These are phyloP conservation scores for Flaveria bidentis DNA, from an alignment of 129 eudicot genomes.

Conservation along the genomic window DNA sequence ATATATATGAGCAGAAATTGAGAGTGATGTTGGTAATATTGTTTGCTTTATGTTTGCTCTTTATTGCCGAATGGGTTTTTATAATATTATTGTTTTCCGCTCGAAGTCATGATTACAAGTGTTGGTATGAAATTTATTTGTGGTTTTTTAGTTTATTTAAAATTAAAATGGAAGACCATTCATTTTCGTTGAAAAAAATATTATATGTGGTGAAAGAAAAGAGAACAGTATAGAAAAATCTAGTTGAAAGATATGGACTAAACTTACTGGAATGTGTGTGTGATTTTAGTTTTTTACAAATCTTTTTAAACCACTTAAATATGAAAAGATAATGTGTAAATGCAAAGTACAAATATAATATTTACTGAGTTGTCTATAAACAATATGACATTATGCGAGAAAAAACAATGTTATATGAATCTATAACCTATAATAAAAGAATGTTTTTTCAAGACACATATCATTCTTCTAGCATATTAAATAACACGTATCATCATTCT, in stretches of 20 bases:
- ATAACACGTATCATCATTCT: no score
- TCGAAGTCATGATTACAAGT: conserved; percentile 34
- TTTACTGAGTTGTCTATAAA: no score
- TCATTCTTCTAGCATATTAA: no score
- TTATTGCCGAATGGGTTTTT: conserved; percentile 33
- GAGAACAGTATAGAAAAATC: neutral
- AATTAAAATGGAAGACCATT: neutral
- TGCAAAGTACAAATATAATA: no score
- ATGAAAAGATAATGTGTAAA: neutral
- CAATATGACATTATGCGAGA: no score
- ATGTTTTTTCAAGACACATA: no score
- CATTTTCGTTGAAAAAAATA: no score
- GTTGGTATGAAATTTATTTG: conserved; percentile 22
- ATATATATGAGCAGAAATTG: conserved; percentile 8
- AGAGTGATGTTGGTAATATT: conserved; percentile 21
- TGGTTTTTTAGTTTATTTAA: neutral
- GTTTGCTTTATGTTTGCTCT: conserved; percentile 25
- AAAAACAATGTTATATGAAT: no score
- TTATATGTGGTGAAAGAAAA: neutral
- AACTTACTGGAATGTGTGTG: neutral
- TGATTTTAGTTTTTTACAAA: neutral
- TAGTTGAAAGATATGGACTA: conserved; percentile 1
- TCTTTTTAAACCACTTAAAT: neutral
- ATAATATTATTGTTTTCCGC: conserved; percentile 9
- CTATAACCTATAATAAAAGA: no score